Evolutionary conservation across 257 asterid genomes (phyloP).

Genomic region (Nicotiana attenuata): DNA sequence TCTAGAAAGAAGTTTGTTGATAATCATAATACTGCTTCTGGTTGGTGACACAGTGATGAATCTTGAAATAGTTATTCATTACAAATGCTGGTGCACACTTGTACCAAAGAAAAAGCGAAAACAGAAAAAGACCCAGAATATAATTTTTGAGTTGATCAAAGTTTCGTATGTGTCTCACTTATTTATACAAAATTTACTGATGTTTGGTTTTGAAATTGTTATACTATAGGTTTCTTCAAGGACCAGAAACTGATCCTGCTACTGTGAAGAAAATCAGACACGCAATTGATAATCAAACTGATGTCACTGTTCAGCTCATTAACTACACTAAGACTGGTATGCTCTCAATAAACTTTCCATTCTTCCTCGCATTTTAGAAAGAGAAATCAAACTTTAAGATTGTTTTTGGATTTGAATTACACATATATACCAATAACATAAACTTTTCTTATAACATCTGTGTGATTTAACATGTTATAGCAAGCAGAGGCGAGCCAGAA

Average conservation of each 20-base stretch:
- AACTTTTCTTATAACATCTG: no score
- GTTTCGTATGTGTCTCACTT: no score
- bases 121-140: background rate
- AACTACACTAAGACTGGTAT: conserved; percentile 96
- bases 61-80: background rate
- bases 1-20: background rate
- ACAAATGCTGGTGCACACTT: no score
- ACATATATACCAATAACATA: no score
- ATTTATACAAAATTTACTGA: no score
- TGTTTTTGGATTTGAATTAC: background rate
- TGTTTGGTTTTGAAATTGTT: background rate
- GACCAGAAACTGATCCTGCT: conserved; percentile 95
- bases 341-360: background rate
- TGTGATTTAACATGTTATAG: background rate
- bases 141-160: background rate
- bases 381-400: background rate
- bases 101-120: background rate
- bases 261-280: conserved; percentile 83
- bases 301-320: conserved; percentile 96
- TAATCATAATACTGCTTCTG: background rate
- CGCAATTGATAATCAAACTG: conserved; percentile 87
- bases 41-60: background rate
- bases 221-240: conserved; percentile 78
- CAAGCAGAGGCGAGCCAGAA: no score
- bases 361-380: background rate